Conservation (phyloP, 768 basidiomycete species). For the Termitomyces sp. region DNA sequence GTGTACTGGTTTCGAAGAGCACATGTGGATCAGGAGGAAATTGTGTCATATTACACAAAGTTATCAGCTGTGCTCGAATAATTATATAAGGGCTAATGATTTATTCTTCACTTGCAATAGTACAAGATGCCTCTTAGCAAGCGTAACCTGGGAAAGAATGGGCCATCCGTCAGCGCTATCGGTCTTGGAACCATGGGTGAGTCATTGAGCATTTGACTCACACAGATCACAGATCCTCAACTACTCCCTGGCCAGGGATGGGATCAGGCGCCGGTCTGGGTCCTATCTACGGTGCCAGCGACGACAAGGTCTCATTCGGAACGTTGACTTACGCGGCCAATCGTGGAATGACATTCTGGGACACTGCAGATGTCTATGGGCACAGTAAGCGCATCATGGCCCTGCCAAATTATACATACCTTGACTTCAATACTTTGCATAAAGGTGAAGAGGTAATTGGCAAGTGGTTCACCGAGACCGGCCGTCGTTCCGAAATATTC, state of each 20-base stretch:
- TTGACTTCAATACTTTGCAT: neutral
- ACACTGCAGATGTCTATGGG: slow-evolving; percentile 44
- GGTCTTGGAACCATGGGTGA: slow-evolving; percentile 25
- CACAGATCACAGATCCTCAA: neutral
- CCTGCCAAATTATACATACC: neutral
- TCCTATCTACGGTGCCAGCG: slow-evolving; percentile 29
- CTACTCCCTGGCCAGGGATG: neutral
- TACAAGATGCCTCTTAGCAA: slow-evolving; percentile 10
- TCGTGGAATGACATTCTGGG: slow-evolving; percentile 38
- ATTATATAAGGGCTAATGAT: neutral
- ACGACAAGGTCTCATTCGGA: slow-evolving; percentile 15
- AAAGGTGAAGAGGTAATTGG: slow-evolving; percentile 10
- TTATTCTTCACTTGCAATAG: neutral
- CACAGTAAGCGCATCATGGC: slow-evolving; percentile 22
- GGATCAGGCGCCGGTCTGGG: neutral
- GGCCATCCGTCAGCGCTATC: slow-evolving; percentile 23
- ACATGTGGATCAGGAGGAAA: no score
- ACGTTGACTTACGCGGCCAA: slow-evolving; percentile 20
- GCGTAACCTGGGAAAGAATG: slow-evolving; percentile 22
- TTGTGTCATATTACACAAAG: no score
- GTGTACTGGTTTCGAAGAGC: no score
- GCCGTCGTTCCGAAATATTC: slow-evolving; percentile 52
- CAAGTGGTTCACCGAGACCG: slow-evolving; percentile 44
- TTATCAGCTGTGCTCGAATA: neutral
- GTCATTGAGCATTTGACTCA: neutral